Percentiles rank a stretch among this genome's conserved stretches.
These are phyloP conservation scores for Cryphonectria parasitica DNA, from an alignment of 2,329 filamentous ascomycete genomes.

Conservation along the genomic window DNA sequence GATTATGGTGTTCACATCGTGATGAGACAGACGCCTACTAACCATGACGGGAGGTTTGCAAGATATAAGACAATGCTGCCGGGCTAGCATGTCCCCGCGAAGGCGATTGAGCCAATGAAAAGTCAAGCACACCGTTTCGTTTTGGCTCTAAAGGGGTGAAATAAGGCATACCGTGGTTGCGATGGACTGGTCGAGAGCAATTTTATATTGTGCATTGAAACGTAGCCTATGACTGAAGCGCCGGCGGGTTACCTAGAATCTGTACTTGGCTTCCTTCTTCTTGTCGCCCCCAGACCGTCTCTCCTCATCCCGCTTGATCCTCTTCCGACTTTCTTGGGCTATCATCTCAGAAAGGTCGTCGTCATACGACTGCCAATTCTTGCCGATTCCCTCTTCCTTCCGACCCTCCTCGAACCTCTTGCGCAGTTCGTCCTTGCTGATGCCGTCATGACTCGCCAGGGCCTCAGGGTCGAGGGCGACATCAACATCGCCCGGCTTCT, in stretches of 20 bases:
- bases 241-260: slow-evolving; percentile 42
- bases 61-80: not conserved
- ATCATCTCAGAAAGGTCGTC: slow-evolving; percentile 97
- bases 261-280: slow-evolving; percentile 60
- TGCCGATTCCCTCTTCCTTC: slow-evolving; percentile 67
- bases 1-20: no score
- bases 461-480: slow-evolving; percentile 88
- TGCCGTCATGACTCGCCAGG: slow-evolving; percentile 71
- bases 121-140: not conserved
- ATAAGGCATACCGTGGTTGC: not conserved
- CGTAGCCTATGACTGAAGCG: not conserved
- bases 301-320: slow-evolving; percentile 86
- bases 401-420: slow-evolving; percentile 77
- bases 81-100: not conserved
- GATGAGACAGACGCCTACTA: no score
- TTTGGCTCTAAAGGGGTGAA: not conserved
- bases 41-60: not conserved
- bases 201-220: not conserved
- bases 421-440: slow-evolving; percentile 83
- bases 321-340: slow-evolving; percentile 87
- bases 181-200: not conserved
- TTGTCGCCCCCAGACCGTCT: slow-evolving; percentile 59
- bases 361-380: slow-evolving; percentile 70
- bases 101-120: not conserved
- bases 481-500: slow-evolving; percentile 96